A percentile compares a stretch with the other conserved stretches of the same genome.
These are phyloP conservation scores for Amniculicola lignicola DNA, from an alignment of 495 filamentous ascomycete genomes.

Conservation along the genomic window DNA sequence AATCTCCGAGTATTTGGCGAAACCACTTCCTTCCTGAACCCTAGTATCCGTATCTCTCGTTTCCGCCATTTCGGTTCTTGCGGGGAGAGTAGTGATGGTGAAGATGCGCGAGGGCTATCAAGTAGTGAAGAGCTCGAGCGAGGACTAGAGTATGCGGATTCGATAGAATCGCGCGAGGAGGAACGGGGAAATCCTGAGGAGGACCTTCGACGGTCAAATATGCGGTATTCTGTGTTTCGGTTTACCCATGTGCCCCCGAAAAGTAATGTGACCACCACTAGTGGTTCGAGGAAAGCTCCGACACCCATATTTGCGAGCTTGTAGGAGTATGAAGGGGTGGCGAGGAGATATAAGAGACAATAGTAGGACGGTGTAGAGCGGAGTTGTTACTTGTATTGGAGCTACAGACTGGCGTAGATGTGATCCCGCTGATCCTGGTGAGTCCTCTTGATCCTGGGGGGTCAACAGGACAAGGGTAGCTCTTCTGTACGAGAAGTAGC, in stretches of 20 bases:
- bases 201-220: constrained; percentile 12
- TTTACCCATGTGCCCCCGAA: constrained; percentile 61
- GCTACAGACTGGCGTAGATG: no score
- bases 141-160: constrained; percentile 28
- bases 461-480: no score
- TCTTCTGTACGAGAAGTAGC: no score
- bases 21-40: constrained; percentile 41
- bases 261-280: constrained; percentile 55
- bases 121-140: constrained; percentile 17
- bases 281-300: constrained; percentile 53
- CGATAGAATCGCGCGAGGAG: constrained; percentile 19
- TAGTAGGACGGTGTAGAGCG: no score
- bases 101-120: constrained; percentile 19
- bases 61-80: constrained; percentile 45
- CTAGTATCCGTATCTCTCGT: constrained; percentile 44
- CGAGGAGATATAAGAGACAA: not conserved
- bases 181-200: constrained; percentile 3
- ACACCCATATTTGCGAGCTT: constrained; percentile 46
- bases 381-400: no score
- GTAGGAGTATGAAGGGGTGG: not conserved
- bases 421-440: no score
- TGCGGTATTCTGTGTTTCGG: constrained; percentile 37
- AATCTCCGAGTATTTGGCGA: constrained; percentile 57
- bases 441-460: no score
- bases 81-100: constrained; percentile 35